A percentile compares a stretch with the other conserved stretches of the same genome.
Evolutionary conservation across 164 flowering plant species (phyloP).

Genomic region (Platanus orientalis): DNA sequence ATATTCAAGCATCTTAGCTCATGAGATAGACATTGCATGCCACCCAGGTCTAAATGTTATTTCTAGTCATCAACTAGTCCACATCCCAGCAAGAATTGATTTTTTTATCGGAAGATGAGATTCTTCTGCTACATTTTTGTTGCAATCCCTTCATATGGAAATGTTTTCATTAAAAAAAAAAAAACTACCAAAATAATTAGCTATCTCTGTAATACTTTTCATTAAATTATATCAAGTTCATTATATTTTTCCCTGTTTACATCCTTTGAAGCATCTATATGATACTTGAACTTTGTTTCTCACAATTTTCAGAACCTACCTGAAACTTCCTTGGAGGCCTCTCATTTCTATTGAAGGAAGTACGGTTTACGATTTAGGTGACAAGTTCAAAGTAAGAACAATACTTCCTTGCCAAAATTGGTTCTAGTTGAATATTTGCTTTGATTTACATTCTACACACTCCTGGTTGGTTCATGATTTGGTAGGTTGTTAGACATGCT

Average conservation of each 20-base stretch:
- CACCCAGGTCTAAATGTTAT: too few species aligned
- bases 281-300: slow-evolving; percentile 3
- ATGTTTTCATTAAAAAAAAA: neutral
- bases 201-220: neutral
- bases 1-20: too few species aligned
- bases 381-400: slow-evolving; percentile 48
- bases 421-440: neutral
- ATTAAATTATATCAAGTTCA: neutral
- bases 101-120: neutral
- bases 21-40: too few species aligned
- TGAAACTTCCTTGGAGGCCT: slow-evolving; percentile 93
- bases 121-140: neutral
- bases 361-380: slow-evolving; percentile 68
- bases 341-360: slow-evolving; percentile 77
- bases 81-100: neutral
- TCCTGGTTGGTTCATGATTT: slow-evolving; percentile 1
- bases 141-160: neutral
- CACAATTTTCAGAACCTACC: slow-evolving; percentile 60
- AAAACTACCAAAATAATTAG: too few species aligned
- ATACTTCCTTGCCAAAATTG: neutral
- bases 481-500: slow-evolving; percentile 77
- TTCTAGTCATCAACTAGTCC: neutral
- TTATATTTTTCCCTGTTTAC: neutral
- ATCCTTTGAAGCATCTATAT: neutral
- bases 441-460: slow-evolving; percentile 1